Evolutionary conservation across 768 basidiomycete genomes (phyloP), one percentile per base, ranked within the genome.

Genomic region (Lactarius evosmus): DNA sequence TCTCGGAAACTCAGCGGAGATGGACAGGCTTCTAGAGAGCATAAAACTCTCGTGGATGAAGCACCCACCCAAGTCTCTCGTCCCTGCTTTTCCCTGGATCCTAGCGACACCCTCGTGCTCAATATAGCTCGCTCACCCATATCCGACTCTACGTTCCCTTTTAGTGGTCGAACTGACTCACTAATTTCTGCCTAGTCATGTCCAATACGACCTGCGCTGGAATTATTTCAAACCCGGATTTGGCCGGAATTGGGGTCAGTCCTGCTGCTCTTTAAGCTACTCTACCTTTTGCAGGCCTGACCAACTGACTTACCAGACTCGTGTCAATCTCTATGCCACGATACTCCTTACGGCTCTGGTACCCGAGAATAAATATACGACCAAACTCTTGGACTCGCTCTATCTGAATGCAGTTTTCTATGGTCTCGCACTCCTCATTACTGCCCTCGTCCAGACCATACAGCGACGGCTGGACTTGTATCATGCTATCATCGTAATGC

Each of bases 401-500:
- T 30, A 53, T 53, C 9, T n/a, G 52, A 53, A 33, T 14, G 30
- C 52, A 33, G 7, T 53, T 8, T 22, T 32, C 30, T 53, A 53
- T 33, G 52, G 52, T 22, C 29, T 53, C 30, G 32, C 29, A 29
- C 29, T 53, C 7, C 17, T 53, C 52, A 22, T 53, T 9, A 53
- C 52, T 32, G 52, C 14, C 32, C 8, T 53, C 16, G 32, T 53
- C 52, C 52, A 53, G 30, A 53, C 52, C 9, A 33, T 33, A 53
- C 30, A 53, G 14, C 17, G 52, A 19, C 52, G 32, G n/a, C 30
- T 53, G 12, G 52, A 30, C 52, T 53, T 53, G 30, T 53, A 53
- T 22, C 52, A 53, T 53, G 52, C 52, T 12, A 19, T 53, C 30
- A 19, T 53, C 52, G 52, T 53, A 30, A 53, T 53, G 32, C 52